phyloP scores from a whole-genome alignment of 345 rosid genomes.

The rapeseed (Brassica napus) region DNA sequence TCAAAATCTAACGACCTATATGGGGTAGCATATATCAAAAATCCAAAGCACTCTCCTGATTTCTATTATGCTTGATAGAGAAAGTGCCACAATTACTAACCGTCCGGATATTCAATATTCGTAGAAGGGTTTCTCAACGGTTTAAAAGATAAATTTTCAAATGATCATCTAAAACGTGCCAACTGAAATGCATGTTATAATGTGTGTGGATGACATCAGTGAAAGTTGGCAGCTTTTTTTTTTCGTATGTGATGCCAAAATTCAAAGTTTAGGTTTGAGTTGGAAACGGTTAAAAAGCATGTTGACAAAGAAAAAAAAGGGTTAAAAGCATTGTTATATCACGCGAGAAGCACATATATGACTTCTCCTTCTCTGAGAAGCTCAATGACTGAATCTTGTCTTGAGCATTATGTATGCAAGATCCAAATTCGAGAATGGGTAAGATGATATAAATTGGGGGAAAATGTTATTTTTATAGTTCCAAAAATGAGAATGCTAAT shows the following conservation, averaged over 20 bases:
- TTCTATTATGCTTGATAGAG: constrained; percentile 18
- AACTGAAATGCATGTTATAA: not conserved
- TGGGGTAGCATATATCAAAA: not conserved
- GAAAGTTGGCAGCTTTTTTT: not conserved
- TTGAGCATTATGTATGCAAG: not conserved
- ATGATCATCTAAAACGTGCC: not conserved
- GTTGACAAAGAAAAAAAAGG: not conserved
- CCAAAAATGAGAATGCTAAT: not conserved
- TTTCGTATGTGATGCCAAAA: not conserved
- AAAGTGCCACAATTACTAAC: constrained; percentile 12
- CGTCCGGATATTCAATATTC: not conserved
- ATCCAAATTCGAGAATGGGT: not conserved
- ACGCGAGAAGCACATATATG: not conserved
- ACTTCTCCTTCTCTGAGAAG: not conserved
- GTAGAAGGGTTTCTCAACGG: not conserved
- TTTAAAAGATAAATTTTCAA: not conserved
- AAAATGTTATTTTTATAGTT: not conserved
- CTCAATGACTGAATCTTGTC: not conserved
- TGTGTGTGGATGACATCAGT: not conserved
- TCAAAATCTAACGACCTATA: not conserved
- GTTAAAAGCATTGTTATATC: not conserved
- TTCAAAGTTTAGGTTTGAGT: not conserved
- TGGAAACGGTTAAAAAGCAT: not conserved
- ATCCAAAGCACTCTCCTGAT: not conserved
- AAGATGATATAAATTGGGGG: not conserved